Conservation (phyloP, 2,329 filamentous ascomycete species). For the Penicillium palitans region DNA sequence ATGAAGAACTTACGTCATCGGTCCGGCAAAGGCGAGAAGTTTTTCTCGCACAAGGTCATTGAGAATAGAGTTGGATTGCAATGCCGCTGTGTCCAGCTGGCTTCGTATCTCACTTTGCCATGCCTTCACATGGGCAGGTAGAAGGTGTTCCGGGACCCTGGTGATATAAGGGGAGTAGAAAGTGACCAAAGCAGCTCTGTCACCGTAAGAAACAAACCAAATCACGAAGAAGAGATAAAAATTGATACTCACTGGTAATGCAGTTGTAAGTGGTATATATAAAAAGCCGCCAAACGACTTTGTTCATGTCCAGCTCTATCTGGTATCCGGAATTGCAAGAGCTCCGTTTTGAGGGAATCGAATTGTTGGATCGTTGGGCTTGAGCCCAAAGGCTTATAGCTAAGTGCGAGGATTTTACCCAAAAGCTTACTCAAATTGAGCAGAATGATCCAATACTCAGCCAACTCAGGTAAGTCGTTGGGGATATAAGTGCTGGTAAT, state of each 20-base stretch:
- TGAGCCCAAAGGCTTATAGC: conserved; percentile 24
- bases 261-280: conserved; percentile 30
- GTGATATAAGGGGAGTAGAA: conserved; percentile 33
- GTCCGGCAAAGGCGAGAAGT: conserved; percentile 25
- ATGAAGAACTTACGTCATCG: conserved; percentile 28
- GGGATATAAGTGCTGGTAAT: conserved; percentile 22
- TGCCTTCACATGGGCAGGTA: conserved; percentile 4
- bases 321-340: conserved; percentile 16
- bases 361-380: conserved; percentile 21
- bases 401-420: conserved; percentile 26
- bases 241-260: conserved; percentile 30
- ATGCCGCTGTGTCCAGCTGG: conserved; percentile 21
- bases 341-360: conserved; percentile 15
- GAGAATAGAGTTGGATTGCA: conserved; percentile 28
- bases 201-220: background rate
- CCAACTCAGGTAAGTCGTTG: conserved; percentile 21
- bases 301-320: conserved; percentile 4
- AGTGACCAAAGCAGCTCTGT: conserved; percentile 29
- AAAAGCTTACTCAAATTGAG: conserved; percentile 29
- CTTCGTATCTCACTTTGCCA: conserved; percentile 28
- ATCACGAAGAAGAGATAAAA: background rate
- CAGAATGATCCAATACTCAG: conserved; percentile 29
- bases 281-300: conserved; percentile 21
- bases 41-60: conserved; percentile 29
- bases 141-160: conserved; percentile 21